These are phyloP conservation scores for Cucumis sativus DNA, from an alignment of 306 rosid genomes.

Conservation along the genomic window Cucumber_9930_V3 NC_026657.2:16694001-16694500, in stretches of 20 bases:
- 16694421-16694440: slow-evolving; percentile 38
- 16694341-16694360: slow-evolving; percentile 53
- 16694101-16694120: slow-evolving; percentile 58
- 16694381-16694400: slow-evolving; percentile 42
- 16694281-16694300: slow-evolving; percentile 51
- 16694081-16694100: slow-evolving; percentile 56
- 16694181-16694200: background rate
- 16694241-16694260: background rate
- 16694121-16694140: slow-evolving; percentile 58
- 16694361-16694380: slow-evolving; percentile 53
- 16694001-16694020: background rate
- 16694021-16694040: background rate
- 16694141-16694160: slow-evolving; percentile 74
- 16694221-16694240: background rate
- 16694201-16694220: background rate
- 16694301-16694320: slow-evolving; percentile 70
- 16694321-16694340: slow-evolving; percentile 43
- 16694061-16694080: slow-evolving; percentile 69
- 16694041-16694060: slow-evolving; percentile 10
- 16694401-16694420: slow-evolving; percentile 42
- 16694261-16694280: slow-evolving; percentile 56
- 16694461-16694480: background rate
- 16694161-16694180: slow-evolving; percentile 38
- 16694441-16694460: slow-evolving; percentile 78
- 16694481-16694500: background rate